Base-by-base conservation (phyloP, 2,329 filamentous ascomycete species). In the Alternaria sp. region DNA sequence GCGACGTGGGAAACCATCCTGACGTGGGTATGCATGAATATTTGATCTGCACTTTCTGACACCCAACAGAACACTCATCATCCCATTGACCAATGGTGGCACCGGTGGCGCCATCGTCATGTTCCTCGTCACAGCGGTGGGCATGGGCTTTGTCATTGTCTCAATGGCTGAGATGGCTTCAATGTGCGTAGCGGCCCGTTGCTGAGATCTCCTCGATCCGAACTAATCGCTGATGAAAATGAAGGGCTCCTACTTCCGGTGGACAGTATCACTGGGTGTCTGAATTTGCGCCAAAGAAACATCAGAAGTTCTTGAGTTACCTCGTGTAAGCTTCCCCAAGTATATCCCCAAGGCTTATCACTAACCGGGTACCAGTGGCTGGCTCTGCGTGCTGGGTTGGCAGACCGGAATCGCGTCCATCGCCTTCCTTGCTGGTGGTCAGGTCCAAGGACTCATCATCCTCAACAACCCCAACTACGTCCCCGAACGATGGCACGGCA, bases 401-500 rank as follows among this genome's bases (percentile, higher is more conserved):
- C 80, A 82, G 58, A 78, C 79, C 6, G 73, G 69, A 61, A 74
- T 68, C 64, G 79, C 78, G 1, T 71, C 71, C 11, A 70, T 71
- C 15, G 70, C 69, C 6, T 81, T 74, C 55, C 65, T 77, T 1
- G 69, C 70, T 13, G 73, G 69, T n/a, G 70, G 69, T 8, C 70
- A 76, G 54, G 73, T 78, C 23, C 73, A 77, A 65, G 76, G 76
- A 1, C 69, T 79, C 4, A 66, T 77, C n/a, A 68, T 75, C 44
- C 70, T 85, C 19, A 83, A 81, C 51, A 72, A 83, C 32, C 46
- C 67, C 1, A 49, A 60, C 17, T 84, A 85, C 64, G 60, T 74
- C 0, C 69, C 76, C 0, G 65, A 84, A 55, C 62, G 76, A 52
- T 87, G 84, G 83, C 85, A 87, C 54, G 81, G 79, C 1, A 86